Evolutionary conservation across 495 filamentous ascomycete genomes (phyloP).

Genomic region (Penicillium fimorum): DNA sequence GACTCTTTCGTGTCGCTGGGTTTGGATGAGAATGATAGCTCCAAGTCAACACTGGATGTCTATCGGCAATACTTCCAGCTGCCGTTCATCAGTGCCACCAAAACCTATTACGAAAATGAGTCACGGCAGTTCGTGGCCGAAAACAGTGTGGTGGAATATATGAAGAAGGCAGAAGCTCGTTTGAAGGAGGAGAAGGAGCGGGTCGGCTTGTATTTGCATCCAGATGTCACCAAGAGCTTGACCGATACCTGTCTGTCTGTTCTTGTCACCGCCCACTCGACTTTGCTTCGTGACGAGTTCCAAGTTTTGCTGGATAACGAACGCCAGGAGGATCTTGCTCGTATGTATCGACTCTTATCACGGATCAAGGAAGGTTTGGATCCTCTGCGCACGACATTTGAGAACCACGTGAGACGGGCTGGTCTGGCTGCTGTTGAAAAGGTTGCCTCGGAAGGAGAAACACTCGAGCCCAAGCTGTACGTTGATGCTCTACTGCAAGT

Average conservation of each 20-base stretch:
- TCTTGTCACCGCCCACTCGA: slow-evolving; percentile 83
- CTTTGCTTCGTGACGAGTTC: slow-evolving; percentile 88
- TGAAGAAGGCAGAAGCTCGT: slow-evolving; percentile 98
- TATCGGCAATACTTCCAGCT: slow-evolving; percentile 89
- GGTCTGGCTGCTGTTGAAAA: slow-evolving; percentile 87
- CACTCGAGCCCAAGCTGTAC: slow-evolving; percentile 92
- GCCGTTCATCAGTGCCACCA: slow-evolving; percentile 86
- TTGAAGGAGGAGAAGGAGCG: slow-evolving; percentile 92
- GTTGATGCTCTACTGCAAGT: slow-evolving; percentile 93
- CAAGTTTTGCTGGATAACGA: slow-evolving; percentile 94
- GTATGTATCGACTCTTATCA: slow-evolving; percentile 92
- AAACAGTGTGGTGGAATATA: slow-evolving; percentile 98
- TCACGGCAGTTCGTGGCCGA: slow-evolving; percentile 92
- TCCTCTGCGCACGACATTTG: slow-evolving; percentile 83
- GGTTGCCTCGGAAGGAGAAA: slow-evolving; percentile 83
- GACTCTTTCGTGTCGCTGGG: slow-evolving; percentile 96
- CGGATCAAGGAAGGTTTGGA: slow-evolving; percentile 92
- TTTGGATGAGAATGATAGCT: slow-evolving; percentile 87
- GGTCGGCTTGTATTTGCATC: slow-evolving; percentile 86
- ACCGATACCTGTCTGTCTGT: slow-evolving; percentile 86
- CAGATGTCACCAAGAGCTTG: slow-evolving; percentile 77
- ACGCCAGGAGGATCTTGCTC: slow-evolving; percentile 87
- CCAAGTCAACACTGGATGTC: slow-evolving; percentile 91
- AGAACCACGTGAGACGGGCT: slow-evolving; percentile 87
- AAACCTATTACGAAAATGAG: slow-evolving; percentile 82